Base-by-base conservation (phyloP, 805 yeast genomes). In the Nakazawaea ernobii region DNA sequence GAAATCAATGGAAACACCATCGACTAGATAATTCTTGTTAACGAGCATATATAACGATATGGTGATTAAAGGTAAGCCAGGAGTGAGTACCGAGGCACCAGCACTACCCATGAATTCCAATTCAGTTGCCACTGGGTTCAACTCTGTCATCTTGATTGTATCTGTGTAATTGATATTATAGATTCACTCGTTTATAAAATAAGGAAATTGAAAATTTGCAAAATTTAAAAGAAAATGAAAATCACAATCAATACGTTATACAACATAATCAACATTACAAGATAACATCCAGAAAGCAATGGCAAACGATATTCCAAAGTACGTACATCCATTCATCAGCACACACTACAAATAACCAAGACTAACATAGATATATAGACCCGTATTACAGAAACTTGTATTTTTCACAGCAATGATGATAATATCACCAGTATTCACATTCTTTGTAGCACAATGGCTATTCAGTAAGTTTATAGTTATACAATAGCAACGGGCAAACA, bases 341-440 rank as follows among this genome's bases (percentile, higher is more conserved):
- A 20, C 33, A n/a, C 8, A 6, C 14, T 9, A 33, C 39, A 6
- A 13, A 27, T 15, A 15, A n/a, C 10, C 14, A 36, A 32, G 33
- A 35, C 45, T 15, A 26, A 13, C n/a, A n/a, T 14, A 10, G 30
- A 33, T 33, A n/a, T n/a, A n/a, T n/a, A 82, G 86, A 54, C 62
- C 79, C 20, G 94, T 86, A 46, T 66, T 86, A 35, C 74, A 71
- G 52, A 86, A 86, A 64, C 75, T 86, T 49, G 73, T 85, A 64
- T 72, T 83, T 56, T 86, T 83, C 71, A 86, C 95, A 11, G 84
- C 73, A 6, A 81, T 86, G 49, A 86, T 86, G 94, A 79, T 86
- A 45, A 64, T 77, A 24, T 71, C 80, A 42, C 95, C 95, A 24
- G 57, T 86, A 52, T 45, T 74, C 27, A 68, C 84, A 1, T 86